These are phyloP conservation scores for Hanseniaspora uvarum DNA, from an alignment of 1,139 yeast genomes.

Conservation along the genomic window DNA sequence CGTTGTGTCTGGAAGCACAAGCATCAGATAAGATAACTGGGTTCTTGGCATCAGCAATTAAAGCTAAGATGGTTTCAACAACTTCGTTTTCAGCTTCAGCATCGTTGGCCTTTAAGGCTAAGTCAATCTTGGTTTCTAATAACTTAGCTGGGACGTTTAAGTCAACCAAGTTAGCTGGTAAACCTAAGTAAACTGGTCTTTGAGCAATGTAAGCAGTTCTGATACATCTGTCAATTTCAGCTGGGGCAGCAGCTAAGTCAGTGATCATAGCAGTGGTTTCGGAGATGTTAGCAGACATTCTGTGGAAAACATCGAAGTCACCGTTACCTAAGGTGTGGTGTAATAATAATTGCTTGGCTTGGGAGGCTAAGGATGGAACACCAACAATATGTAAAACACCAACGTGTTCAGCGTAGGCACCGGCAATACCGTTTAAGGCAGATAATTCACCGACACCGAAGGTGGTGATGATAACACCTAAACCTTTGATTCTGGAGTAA, in stretches of 20 bases:
- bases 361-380: constrained; percentile 56
- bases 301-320: constrained; percentile 67
- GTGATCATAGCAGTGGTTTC: constrained; percentile 55
- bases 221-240: constrained; percentile 62
- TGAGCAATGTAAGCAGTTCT: constrained; percentile 61
- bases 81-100: constrained; percentile 65
- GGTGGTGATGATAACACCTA: constrained; percentile 53
- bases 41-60: constrained; percentile 49
- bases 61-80: constrained; percentile 43
- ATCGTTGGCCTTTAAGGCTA: constrained; percentile 53
- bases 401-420: constrained; percentile 69
- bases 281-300: constrained; percentile 63
- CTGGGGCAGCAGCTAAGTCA: constrained; percentile 54
- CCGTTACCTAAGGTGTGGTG: constrained; percentile 77
- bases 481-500: constrained; percentile 55
- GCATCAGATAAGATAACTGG: constrained; percentile 79
- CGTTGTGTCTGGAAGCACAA: constrained; percentile 71
- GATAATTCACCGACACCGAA: constrained; percentile 84
- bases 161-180: constrained; percentile 75
- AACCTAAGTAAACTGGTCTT: constrained; percentile 73
- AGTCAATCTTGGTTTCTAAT: constrained; percentile 55
- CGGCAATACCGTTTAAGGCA: constrained; percentile 75
- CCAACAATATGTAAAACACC: constrained; percentile 82
- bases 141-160: constrained; percentile 45
- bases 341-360: constrained; percentile 48